Percentiles rank a stretch among this genome's conserved stretches.
Conservation (phyloP, 352 stramenopile genomes). For the Phytophthora ohioensis region DNA sequence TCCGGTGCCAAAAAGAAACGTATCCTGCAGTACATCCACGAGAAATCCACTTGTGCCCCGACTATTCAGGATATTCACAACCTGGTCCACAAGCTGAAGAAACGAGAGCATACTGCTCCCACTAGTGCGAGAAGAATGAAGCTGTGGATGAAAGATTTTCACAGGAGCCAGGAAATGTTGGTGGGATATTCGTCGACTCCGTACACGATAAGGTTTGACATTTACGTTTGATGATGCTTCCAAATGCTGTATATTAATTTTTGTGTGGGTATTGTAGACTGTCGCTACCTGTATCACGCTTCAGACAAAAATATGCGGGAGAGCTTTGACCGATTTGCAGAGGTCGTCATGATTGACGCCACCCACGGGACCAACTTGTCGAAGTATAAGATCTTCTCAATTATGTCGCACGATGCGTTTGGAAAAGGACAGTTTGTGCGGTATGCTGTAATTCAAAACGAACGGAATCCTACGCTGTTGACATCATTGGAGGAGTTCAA, state of each 20-base stretch:
- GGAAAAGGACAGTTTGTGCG: conserved; percentile 33
- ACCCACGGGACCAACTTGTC: conserved; percentile 1
- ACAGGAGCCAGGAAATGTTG: conserved; percentile 10
- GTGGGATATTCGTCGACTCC: conserved; percentile 14
- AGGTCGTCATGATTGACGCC: conserved; percentile 3
- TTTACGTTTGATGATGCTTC: background rate
- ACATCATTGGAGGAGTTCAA: conserved; percentile 34
- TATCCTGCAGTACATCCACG: conserved; percentile 10
- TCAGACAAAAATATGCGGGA: background rate
- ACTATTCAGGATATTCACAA: background rate
- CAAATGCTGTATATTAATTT: background rate
- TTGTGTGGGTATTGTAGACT: background rate
- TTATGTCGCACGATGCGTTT: conserved; percentile 17
- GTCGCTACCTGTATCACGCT: conserved; percentile 1
- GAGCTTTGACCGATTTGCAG: background rate
- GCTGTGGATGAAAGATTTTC: conserved; percentile 14
- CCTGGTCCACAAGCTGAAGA: conserved; percentile 5
- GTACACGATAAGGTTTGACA: conserved; percentile 8
- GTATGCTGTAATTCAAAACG: conserved; percentile 32
- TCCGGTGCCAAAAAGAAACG: conserved; percentile 18
- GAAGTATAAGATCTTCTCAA: background rate
- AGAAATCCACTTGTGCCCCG: conserved; percentile 1
- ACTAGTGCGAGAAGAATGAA: conserved; percentile 8
- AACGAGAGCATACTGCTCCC: background rate
- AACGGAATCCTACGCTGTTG: conserved; percentile 18